Evolutionary conservation across 345 rosid genomes (phyloP), one percentile per base, ranked within the genome.

Genomic region (Trapa bicornis): DNA sequence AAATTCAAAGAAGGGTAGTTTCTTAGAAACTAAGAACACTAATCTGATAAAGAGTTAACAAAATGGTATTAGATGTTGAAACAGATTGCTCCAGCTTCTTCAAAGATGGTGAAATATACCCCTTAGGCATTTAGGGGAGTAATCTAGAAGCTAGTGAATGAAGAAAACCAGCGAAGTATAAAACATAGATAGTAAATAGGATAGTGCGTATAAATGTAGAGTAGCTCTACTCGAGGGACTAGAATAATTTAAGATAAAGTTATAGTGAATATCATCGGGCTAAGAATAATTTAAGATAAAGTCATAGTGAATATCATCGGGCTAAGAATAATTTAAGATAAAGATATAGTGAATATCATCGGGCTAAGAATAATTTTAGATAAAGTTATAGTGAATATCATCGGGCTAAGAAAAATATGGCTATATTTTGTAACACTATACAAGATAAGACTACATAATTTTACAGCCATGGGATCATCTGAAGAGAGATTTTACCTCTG

Each of bases 401-500:
- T 10, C 48, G 11, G 48, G 12, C 48, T 2, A 45, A 45, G 48
- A 6, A 45, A 45, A 45, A 6, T 45, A 6, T 45, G 48, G 0
- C 11, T 6, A 41, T 22, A 41, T 42, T 42, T 14, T 61, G 15
- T 43, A 37, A 61, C 5, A 42, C 33, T 41, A 42, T 36, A 65
- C 53, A 36, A 42, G 2, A 57, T 36, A 37, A 48, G 50, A 64
- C 13, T 37, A 41, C 47, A 64, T 39, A 13, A 41, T 50, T 29
- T 2, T 22, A 29, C 8, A 32, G 29, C 5, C 15, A 66, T 10
- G 33, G 0, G 6, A 53, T 42, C 17, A 52, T 43, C 67, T 61
- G n/a, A 42, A 67, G 47, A 68, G 33, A 22, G 41, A 70, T 32
- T 74, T 74, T 75, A 88, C 95, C 91, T 88, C 87, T 0, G 60